phyloP scores from a whole-genome alignment of 2,329 filamentous ascomycete genomes.

The Fusarium luffae region DNA sequence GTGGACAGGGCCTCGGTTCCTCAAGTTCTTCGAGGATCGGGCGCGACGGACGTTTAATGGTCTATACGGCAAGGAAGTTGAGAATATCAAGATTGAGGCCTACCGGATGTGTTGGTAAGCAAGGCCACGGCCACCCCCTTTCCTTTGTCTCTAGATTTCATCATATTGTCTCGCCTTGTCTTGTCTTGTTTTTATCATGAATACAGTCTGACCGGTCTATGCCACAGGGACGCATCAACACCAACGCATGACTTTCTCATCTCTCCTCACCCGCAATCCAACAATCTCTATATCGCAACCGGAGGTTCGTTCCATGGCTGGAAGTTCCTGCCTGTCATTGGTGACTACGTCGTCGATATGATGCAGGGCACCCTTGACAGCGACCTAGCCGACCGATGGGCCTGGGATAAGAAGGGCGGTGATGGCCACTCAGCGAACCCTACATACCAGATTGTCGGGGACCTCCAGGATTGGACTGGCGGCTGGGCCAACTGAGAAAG shows the following conservation, averaged over 20 bases:
- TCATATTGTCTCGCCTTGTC: neutral
- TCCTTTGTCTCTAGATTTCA: neutral
- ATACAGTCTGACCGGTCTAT: slow-evolving; percentile 33
- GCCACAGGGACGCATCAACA: slow-evolving; percentile 68
- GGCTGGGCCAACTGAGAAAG: slow-evolving; percentile 44
- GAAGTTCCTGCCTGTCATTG: slow-evolving; percentile 73
- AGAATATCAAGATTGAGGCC: slow-evolving; percentile 53
- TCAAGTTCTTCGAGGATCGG: slow-evolving; percentile 58
- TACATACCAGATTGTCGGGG: slow-evolving; percentile 55
- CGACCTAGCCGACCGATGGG: slow-evolving; percentile 56
- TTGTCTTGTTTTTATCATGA: neutral
- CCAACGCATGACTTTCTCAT: slow-evolving; percentile 72
- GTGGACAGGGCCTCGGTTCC: slow-evolving; percentile 54
- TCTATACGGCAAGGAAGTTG: slow-evolving; percentile 56
- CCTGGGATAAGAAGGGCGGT: slow-evolving; percentile 58
- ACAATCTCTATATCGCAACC: slow-evolving; percentile 68
- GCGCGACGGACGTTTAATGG: slow-evolving; percentile 53
- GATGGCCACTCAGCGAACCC: slow-evolving; percentile 56
- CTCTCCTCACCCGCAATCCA: slow-evolving; percentile 60
- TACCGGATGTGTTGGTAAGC: slow-evolving; percentile 60
- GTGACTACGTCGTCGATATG: slow-evolving; percentile 67
- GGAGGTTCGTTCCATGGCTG: slow-evolving; percentile 73
- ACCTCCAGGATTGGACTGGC: slow-evolving; percentile 53
- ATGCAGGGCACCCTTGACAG: slow-evolving; percentile 55
- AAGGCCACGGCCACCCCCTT: slow-evolving; percentile 8